phyloP scores from a whole-genome alignment of 495 filamentous ascomycete genomes.

The Trichoderma parareesei region DNA sequence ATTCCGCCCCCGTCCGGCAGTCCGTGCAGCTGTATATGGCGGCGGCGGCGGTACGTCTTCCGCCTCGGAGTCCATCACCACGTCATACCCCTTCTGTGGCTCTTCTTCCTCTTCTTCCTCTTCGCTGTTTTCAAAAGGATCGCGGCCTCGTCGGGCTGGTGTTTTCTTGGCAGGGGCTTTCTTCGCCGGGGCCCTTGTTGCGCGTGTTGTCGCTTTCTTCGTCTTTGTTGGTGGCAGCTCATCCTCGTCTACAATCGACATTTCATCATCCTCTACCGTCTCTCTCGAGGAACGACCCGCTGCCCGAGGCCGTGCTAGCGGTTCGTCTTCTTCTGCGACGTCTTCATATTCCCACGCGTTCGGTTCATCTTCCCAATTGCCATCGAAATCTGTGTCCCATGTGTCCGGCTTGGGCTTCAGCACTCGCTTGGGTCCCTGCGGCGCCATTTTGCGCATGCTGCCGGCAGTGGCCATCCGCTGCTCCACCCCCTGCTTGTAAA shows the following conservation, averaged over 20 bases:
- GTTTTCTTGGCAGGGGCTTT: slow-evolving; percentile 30
- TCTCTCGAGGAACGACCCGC: slow-evolving; percentile 19
- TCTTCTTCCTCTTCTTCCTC: slow-evolving; percentile 50
- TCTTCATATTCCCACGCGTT: slow-evolving; percentile 50
- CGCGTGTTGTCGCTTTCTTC: slow-evolving; percentile 29
- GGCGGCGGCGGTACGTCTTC: slow-evolving; percentile 26
- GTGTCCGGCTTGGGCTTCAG: slow-evolving; percentile 66
- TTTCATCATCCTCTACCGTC: slow-evolving; percentile 31
- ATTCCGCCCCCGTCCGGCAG: slow-evolving; percentile 13
- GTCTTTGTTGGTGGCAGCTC: slow-evolving; percentile 20
- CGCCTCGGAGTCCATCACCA: slow-evolving; percentile 55
- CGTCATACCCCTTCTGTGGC: slow-evolving; percentile 50
- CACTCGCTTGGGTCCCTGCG: slow-evolving; percentile 44
- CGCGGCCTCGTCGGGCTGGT: slow-evolving; percentile 28
- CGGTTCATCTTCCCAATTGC: slow-evolving; percentile 73
- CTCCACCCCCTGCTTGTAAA: slow-evolving; percentile 61
- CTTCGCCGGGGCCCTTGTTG: slow-evolving; percentile 37
- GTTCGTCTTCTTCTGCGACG: slow-evolving; percentile 40
- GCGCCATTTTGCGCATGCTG: slow-evolving; percentile 43
- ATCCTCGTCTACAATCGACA: slow-evolving; percentile 28
- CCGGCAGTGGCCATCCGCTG: slow-evolving; percentile 49
- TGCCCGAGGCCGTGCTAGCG: slow-evolving; percentile 25
- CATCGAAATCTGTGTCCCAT: slow-evolving; percentile 85
- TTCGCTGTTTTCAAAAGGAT: slow-evolving; percentile 41
- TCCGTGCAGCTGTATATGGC: background rate